Evolutionary conservation across 2,329 filamentous ascomycete genomes (phyloP).

Genomic region (Colletotrichum phormii): DNA sequence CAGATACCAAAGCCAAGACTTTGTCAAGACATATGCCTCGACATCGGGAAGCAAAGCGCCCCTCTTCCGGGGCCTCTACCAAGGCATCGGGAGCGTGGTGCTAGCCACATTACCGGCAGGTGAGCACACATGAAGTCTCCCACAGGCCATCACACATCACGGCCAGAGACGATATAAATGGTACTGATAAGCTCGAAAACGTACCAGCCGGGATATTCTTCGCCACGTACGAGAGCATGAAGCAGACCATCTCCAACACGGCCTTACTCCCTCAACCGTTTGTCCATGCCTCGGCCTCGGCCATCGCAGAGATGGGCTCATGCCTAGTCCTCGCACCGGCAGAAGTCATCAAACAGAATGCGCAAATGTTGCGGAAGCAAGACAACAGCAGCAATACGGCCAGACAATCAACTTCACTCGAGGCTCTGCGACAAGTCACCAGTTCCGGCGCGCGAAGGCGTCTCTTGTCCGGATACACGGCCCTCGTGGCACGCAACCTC

Average conservation of each 20-base stretch:
- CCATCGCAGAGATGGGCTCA: conserved; percentile 82
- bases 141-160: not conserved
- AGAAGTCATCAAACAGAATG: conserved; percentile 94
- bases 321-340: conserved; percentile 89
- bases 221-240: conserved; percentile 86
- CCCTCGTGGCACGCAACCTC: conserved; percentile 83
- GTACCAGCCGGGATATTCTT: conserved; percentile 83
- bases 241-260: conserved; percentile 67
- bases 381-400: conserved; percentile 32
- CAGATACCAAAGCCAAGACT: conserved; percentile 82
- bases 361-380: conserved; percentile 76
- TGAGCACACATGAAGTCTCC: conserved; percentile 47
- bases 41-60: conserved; percentile 64
- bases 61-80: conserved; percentile 82
- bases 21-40: conserved; percentile 73
- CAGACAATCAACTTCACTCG: conserved; percentile 55
- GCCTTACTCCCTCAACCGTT: conserved; percentile 73
- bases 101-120: conserved; percentile 90
- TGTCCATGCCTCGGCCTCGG: conserved; percentile 80
- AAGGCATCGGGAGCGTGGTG: conserved; percentile 87
- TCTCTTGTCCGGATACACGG: conserved; percentile 79
- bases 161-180: not conserved
- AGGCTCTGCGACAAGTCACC: conserved; percentile 61
- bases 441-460: conserved; percentile 68
- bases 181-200: not conserved